Base-by-base conservation (phyloP, 305 asterid genomes). In the Rubia peregrina region DNA sequence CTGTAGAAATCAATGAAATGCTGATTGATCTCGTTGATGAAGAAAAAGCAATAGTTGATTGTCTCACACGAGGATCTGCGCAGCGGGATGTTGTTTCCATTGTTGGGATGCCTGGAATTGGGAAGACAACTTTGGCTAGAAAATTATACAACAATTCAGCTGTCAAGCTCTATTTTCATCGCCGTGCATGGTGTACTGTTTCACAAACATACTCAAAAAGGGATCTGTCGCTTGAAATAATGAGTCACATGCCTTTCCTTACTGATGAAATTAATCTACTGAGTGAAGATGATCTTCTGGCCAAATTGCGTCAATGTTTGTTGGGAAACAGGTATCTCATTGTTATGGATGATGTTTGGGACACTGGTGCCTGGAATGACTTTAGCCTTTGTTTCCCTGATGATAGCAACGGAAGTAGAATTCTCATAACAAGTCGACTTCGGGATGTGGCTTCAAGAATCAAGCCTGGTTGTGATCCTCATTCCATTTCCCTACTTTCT, bases 101-200 rank as follows among this genome's bases (percentile, higher is more conserved):
- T 30, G 59, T 71, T 66, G 82, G 85, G 22, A 78, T 78, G 80
- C 72, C 85, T 19, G 83, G 85, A 14, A 71, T 82, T 64, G 85
- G 83, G 9, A 82, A 79, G 77, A 76, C 81, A 8, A 81, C 85
- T 2, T 33, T 78, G 9, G 83, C 80, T 7, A 79, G 43, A 42
- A 68, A 72, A 66, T 16, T 68, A 16, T 81, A 48, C 68, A 71
- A 68, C 57, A 55, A 40, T 68, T 42, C 0, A 3, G 2, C 7
- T 1, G 62, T 72, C 21, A 7, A 1, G 7, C 9, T 44, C n/a
- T 48, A 74, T 40, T 84, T 82, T 6, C 83, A 84, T 2, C 16
- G 51, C 10, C 41, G 68, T 21, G 80, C 81, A 1, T 80, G 75
- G 85, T 76, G 81, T 42, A 51, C 55, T 41, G 67, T 84, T 67